phyloP scores from a whole-genome alignment of 2,329 filamentous ascomycete species.

The Aspergillus oerlinghausenensis region DNA sequence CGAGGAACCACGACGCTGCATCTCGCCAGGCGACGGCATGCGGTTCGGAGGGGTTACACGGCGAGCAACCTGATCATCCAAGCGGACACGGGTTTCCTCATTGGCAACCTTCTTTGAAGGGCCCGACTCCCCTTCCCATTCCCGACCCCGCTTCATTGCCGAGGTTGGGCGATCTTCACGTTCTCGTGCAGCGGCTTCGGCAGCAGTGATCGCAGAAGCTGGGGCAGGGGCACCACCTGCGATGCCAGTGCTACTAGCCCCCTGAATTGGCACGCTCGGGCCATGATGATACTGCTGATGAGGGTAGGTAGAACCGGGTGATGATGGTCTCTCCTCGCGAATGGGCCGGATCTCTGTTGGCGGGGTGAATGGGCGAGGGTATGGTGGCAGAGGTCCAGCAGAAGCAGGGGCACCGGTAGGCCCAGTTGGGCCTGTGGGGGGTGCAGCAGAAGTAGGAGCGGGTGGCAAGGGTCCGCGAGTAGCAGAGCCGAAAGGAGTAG shows the following conservation, averaged over 20 bases:
- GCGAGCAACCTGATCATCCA: conserved; percentile 79
- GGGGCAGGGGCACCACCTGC: conserved; percentile 65
- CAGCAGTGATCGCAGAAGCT: conserved; percentile 61
- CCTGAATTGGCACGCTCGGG: conserved; percentile 52
- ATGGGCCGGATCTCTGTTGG: conserved; percentile 78
- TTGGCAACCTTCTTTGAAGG: conserved; percentile 76
- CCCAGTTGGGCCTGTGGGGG: conserved; percentile 46
- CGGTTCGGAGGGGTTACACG: conserved; percentile 57
- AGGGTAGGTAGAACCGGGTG: conserved; percentile 80
- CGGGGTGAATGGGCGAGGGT: conserved; percentile 70
- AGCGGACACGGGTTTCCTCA: conserved; percentile 78
- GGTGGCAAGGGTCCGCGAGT: conserved; percentile 42
- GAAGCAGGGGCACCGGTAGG: conserved; percentile 50
- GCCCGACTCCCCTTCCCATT: conserved; percentile 81
- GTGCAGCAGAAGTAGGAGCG: conserved; percentile 28
- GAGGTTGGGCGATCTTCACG: conserved; percentile 73
- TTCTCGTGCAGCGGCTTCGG: conserved; percentile 63
- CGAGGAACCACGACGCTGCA: conserved; percentile 73
- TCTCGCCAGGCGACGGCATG: conserved; percentile 62
- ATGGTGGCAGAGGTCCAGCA: conserved; percentile 63
- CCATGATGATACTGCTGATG: conserved; percentile 78
- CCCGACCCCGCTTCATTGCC: conserved; percentile 75
- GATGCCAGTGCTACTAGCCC: conserved; percentile 49
- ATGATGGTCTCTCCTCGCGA: conserved; percentile 80
- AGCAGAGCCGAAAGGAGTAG: conserved; percentile 26